phyloP scores from a whole-genome alignment of 2,329 filamentous ascomycete species.

The Coniochaeta prunicola region DNA sequence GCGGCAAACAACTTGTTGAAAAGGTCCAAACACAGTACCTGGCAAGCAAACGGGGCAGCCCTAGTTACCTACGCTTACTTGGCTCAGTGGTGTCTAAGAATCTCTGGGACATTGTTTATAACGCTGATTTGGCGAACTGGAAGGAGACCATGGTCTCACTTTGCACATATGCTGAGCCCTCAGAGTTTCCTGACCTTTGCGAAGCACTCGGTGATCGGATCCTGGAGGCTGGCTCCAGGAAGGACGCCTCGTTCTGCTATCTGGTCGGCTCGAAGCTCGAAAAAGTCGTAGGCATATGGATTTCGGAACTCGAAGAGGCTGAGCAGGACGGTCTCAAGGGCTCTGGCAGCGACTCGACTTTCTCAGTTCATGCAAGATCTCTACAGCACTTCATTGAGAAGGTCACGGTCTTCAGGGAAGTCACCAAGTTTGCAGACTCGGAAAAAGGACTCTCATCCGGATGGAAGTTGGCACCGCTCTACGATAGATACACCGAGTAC shows the following conservation, averaged over 20 bases:
- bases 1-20: conserved; percentile 85
- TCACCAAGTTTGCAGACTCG: conserved; percentile 81
- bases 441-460: conserved; percentile 65
- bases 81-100: conserved; percentile 94
- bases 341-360: conserved; percentile 59
- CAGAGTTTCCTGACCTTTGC: conserved; percentile 89
- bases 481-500: conserved; percentile 95
- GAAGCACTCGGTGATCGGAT: conserved; percentile 91
- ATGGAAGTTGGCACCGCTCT: conserved; percentile 85
- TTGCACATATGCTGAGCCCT: conserved; percentile 88
- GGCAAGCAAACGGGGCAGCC: conserved; percentile 70
- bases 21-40: conserved; percentile 92
- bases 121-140: conserved; percentile 88
- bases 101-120: conserved; percentile 95
- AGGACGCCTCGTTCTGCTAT: conserved; percentile 95
- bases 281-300: conserved; percentile 95
- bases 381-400: conserved; percentile 96
- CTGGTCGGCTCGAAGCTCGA: conserved; percentile 92
- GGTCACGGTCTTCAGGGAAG: conserved; percentile 86
- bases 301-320: conserved; percentile 76
- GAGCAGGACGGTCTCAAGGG: conserved; percentile 69
- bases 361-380: conserved; percentile 83
- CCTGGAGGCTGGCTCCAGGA: conserved; percentile 66
- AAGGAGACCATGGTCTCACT: conserved; percentile 94
- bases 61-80: conserved; percentile 86